Conservation (phyloP, 257 asterid genomes). For the Solanum chmielewskii region DNA sequence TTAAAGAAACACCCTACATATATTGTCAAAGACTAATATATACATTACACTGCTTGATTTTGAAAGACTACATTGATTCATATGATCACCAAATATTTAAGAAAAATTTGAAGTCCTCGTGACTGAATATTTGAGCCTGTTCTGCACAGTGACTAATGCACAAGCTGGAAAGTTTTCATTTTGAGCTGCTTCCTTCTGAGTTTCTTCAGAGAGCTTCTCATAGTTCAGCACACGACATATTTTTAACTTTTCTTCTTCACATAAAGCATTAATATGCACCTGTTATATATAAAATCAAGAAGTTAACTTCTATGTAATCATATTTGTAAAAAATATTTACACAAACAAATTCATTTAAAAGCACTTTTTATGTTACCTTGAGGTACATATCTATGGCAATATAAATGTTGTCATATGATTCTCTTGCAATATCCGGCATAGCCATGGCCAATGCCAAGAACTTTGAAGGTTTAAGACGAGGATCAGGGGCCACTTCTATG, state of each 20-base stretch:
- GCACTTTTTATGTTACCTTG: conserved; percentile 21
- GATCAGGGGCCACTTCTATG: conserved; percentile 62
- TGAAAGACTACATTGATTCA: not conserved
- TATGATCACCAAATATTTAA: not conserved
- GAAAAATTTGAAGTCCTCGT: not conserved
- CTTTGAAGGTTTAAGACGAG: conserved; percentile 23
- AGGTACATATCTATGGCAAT: conserved; percentile 36
- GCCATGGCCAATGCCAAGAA: conserved; percentile 29
- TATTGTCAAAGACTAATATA: not conserved
- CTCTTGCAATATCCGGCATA: conserved; percentile 43
- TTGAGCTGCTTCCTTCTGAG: conserved; percentile 8
- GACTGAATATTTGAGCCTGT: conserved; percentile 1
- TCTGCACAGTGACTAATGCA: conserved; percentile 9
- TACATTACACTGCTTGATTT: not conserved
- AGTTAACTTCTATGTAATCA: not conserved
- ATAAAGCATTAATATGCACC: conserved; percentile 24
- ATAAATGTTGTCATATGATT: conserved; percentile 33
- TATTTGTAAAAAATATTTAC: not conserved
- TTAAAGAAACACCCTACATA: not conserved
- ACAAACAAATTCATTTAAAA: not conserved
- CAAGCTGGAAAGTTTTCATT: conserved; percentile 28
- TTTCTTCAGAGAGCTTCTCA: conserved; percentile 30
- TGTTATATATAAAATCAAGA: not conserved
- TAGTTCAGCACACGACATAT: conserved; percentile 27
- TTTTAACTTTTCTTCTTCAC: conserved; percentile 36